Evolutionary conservation across 305 asterid genomes (phyloP).

Genomic region (Fraxinus paxiana): DNA sequence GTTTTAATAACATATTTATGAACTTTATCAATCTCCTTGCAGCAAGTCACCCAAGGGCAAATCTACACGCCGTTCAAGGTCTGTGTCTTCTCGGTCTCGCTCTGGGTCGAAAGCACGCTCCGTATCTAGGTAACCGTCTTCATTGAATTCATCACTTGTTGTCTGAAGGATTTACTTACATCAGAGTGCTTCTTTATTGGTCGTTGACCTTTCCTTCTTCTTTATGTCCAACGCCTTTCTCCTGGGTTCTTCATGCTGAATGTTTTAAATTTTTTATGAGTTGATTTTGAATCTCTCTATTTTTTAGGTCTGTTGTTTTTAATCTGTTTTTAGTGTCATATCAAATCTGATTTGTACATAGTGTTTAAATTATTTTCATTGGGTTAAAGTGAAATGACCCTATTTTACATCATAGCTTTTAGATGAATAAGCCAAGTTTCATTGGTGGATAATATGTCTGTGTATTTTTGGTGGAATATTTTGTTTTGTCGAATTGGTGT

Average conservation of each 20-base stretch:
- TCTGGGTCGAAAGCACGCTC: constrained; percentile 54
- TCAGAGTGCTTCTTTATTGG: not conserved
- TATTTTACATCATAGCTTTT: not conserved
- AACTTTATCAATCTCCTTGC: constrained; percentile 29
- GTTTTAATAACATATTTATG: constrained; percentile 1
- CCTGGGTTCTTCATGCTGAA: not conserved
- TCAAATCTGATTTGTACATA: not conserved
- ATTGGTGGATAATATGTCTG: not conserved
- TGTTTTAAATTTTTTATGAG: not conserved
- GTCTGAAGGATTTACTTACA: not conserved
- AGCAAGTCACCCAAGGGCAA: constrained; percentile 91
- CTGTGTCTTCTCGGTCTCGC: constrained; percentile 39
- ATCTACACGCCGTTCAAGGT: constrained; percentile 63
- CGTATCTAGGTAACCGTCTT: constrained; percentile 57
- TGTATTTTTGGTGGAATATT: not conserved
- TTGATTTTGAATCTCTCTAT: not conserved
- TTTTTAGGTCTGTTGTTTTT: not conserved
- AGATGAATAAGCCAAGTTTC: not conserved
- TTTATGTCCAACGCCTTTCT: not conserved
- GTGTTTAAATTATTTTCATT: not conserved
- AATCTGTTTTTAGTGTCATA: not conserved
- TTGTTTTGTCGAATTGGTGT: not conserved
- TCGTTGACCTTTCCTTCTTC: not conserved
- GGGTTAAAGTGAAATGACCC: not conserved
- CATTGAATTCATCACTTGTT: not conserved